Evolutionary conservation across 345 rosid genomes (phyloP).

Genomic region (Lepidium africanum): DNA sequence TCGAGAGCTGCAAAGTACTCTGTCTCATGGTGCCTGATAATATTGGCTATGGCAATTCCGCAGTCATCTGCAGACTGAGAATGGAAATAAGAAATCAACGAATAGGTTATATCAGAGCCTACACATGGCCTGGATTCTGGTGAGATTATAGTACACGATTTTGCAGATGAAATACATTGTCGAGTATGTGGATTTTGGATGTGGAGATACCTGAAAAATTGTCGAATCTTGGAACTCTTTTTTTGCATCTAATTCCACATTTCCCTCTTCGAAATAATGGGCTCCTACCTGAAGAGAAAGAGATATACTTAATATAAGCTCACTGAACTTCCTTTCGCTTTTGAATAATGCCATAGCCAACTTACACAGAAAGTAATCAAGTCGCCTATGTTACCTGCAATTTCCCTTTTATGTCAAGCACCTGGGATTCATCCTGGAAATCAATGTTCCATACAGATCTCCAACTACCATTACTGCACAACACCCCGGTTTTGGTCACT

Average conservation of each 20-base stretch:
- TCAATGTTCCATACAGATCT: slow-evolving; percentile 82
- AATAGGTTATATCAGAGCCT: background rate
- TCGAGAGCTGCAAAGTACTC: slow-evolving; percentile 84
- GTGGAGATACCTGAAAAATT: slow-evolving; percentile 60
- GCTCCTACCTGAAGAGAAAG: slow-evolving; percentile 66
- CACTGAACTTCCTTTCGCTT: background rate
- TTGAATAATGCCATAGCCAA: background rate
- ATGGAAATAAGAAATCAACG: slow-evolving; percentile 10
- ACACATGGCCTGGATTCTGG: background rate
- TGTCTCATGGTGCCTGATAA: slow-evolving; percentile 81
- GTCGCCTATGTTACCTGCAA: slow-evolving; percentile 54
- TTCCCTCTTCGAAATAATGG: slow-evolving; percentile 98
- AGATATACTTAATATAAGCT: background rate
- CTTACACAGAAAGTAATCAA: background rate
- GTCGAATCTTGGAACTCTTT: slow-evolving; percentile 81
- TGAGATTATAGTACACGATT: background rate
- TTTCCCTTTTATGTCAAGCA: slow-evolving; percentile 68
- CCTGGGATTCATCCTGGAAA: slow-evolving; percentile 70
- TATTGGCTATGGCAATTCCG: slow-evolving; percentile 57
- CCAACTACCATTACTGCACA: slow-evolving; percentile 86
- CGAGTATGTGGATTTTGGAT: background rate
- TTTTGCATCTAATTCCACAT: slow-evolving; percentile 90
- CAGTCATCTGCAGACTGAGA: slow-evolving; percentile 82
- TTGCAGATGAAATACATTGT: background rate
- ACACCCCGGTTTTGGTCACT: slow-evolving; percentile 14